Conservation (phyloP, 2,329 filamentous ascomycete genomes). For the Simplicillium aogashimaense region DNA sequence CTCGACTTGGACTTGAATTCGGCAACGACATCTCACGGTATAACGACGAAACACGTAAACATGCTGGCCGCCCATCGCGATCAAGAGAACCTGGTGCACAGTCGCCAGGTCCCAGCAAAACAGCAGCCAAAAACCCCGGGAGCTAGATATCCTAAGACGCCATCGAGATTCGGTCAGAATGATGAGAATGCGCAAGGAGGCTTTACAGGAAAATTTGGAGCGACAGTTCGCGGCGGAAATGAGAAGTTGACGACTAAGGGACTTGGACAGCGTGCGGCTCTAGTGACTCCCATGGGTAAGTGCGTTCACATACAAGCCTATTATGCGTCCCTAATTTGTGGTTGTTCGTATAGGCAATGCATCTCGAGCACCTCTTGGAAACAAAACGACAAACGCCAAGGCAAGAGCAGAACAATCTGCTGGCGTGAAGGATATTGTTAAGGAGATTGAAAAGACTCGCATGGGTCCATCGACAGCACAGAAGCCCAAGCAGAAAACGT, state of each 20-base stretch:
- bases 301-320: neutral
- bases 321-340: neutral
- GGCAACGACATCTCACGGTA: too few species aligned
- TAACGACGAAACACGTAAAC: too few species aligned
- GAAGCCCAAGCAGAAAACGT: slow-evolving; percentile 46
- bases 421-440: slow-evolving; percentile 48
- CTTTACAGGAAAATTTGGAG: slow-evolving; percentile 29
- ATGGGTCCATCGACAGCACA: slow-evolving; percentile 49
- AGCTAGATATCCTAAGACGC: slow-evolving; percentile 69
- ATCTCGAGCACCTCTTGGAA: slow-evolving; percentile 72
- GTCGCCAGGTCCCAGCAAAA: slow-evolving; percentile 65
- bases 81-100: slow-evolving; percentile 79
- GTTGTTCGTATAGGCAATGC: slow-evolving; percentile 25
- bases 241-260: slow-evolving; percentile 38
- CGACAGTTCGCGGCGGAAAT: slow-evolving; percentile 42
- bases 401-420: slow-evolving; percentile 56
- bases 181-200: slow-evolving; percentile 62
- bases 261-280: slow-evolving; percentile 38
- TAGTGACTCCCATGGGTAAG: slow-evolving; percentile 75
- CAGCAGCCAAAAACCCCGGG: slow-evolving; percentile 76
- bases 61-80: slow-evolving; percentile 70
- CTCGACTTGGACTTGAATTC: too few species aligned
- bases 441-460: slow-evolving; percentile 53
- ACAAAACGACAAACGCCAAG: slow-evolving; percentile 96
- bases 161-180: slow-evolving; percentile 65